Conservation (phyloP, 2,329 filamentous ascomycete genomes). For the Sporothrix brunneoviolacea region DNA sequence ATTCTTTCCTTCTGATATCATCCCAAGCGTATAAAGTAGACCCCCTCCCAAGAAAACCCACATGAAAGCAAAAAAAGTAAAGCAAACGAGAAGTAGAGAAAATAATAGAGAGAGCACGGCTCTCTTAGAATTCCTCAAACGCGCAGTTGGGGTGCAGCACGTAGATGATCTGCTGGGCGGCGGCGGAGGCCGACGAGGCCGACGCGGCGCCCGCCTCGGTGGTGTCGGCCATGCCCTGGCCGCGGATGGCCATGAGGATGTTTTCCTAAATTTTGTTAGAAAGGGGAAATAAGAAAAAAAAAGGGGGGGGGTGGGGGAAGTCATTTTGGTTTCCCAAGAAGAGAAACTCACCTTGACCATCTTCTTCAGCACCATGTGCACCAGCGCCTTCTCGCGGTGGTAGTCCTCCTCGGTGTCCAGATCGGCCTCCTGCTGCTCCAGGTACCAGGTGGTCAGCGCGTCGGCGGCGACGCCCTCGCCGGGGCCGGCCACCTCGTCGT, state of each 20-base stretch:
- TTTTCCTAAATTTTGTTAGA: no score
- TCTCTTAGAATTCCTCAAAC: conserved; percentile 55
- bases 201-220: conserved; percentile 20
- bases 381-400: conserved; percentile 64
- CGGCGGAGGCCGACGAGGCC: conserved; percentile 28
- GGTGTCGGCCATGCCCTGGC: conserved; percentile 47
- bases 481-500: conserved; percentile 63
- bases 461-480: conserved; percentile 84
- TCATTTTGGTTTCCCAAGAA: no score
- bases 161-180: conserved; percentile 59
- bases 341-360: no score
- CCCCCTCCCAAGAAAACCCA: neutral
- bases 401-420: conserved; percentile 76
- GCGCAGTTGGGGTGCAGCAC: conserved; percentile 92
- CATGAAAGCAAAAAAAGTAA: neutral
- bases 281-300: no score
- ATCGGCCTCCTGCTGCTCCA: conserved; percentile 83
- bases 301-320: no score
- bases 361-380: conserved; percentile 81
- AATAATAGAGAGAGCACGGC: neutral
- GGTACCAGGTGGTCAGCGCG: conserved; percentile 77
- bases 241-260: conserved; percentile 74
- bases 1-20: neutral
- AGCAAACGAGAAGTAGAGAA: no score
- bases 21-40: neutral